phyloP scores from a whole-genome alignment of 768 basidiomycete genomes.

The Lepiota brunneoincarnata region DNA sequence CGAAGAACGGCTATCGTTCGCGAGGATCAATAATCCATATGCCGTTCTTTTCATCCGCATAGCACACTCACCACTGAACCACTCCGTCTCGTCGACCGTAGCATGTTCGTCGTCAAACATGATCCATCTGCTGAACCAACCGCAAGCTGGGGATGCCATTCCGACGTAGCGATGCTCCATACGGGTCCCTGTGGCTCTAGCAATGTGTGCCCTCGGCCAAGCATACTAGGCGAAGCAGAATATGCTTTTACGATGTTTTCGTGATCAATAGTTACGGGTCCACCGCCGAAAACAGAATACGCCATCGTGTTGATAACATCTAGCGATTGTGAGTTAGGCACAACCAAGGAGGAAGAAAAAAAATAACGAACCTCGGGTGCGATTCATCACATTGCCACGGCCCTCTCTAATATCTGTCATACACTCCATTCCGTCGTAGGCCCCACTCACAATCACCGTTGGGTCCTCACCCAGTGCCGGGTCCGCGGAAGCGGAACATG shows the following conservation, averaged over 20 bases:
- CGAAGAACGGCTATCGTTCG: conserved; percentile 69
- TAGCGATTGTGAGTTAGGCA: conserved; percentile 22
- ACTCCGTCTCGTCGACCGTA: conserved; percentile 66
- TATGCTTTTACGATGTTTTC: conserved; percentile 80
- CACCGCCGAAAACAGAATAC: conserved; percentile 67
- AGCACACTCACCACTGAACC: conserved; percentile 60
- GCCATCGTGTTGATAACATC: conserved; percentile 70
- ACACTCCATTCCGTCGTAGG: conserved; percentile 77
- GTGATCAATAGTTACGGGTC: conserved; percentile 76
- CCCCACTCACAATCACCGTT: conserved; percentile 70
- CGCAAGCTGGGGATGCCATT: conserved; percentile 85
- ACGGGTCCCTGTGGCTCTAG: conserved; percentile 77
- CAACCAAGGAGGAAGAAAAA: neutral
- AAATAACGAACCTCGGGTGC: conserved; percentile 61
- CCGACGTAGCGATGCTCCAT: conserved; percentile 77
- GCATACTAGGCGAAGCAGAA: conserved; percentile 67
- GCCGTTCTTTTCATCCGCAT: neutral
- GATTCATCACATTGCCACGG: conserved; percentile 64
- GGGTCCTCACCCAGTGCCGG: conserved; percentile 55
- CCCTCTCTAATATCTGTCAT: conserved; percentile 77
- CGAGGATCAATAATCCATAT: neutral
- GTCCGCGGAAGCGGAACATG: conserved; percentile 43
- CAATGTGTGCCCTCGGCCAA: conserved; percentile 70
- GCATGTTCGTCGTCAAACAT: conserved; percentile 69
- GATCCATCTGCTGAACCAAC: conserved; percentile 83